phyloP scores from a whole-genome alignment of 2,329 filamentous ascomycete genomes.

The Aspergillus costaricaensis region DNA sequence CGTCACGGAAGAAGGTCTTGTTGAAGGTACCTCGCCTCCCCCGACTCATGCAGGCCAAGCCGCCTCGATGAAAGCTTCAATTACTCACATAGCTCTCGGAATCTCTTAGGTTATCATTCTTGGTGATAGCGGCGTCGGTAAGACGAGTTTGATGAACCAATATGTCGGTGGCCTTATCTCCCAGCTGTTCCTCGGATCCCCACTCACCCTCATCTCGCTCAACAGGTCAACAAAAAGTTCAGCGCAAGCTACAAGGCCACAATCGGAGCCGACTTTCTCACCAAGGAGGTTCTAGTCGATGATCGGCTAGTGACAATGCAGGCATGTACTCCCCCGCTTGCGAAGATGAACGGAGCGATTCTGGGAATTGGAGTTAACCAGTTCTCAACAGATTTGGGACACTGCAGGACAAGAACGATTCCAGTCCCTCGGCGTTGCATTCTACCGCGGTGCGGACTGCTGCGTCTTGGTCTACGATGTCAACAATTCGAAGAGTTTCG shows the following conservation, averaged over 20 bases:
- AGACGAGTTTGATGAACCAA: constrained; percentile 99
- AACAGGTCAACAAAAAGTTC: constrained; percentile 99
- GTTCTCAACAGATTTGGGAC: constrained; percentile 76
- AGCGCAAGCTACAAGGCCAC: constrained; percentile 99
- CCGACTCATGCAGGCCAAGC: neutral
- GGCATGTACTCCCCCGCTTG: constrained; percentile 52
- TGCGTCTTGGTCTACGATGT: constrained; percentile 98
- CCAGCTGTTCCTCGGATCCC: constrained; percentile 1
- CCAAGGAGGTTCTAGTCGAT: constrained; percentile 95
- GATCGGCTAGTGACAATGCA: constrained; percentile 98
- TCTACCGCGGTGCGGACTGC: constrained; percentile 96
- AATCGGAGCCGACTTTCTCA: constrained; percentile 97
- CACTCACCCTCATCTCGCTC: constrained; percentile 18
- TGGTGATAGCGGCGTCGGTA: constrained; percentile 97
- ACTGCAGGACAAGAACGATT: constrained; percentile 97
- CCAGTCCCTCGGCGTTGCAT: constrained; percentile 93
- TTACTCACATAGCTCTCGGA: constrained; percentile 15
- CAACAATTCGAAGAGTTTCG: constrained; percentile 99
- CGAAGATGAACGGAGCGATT: neutral
- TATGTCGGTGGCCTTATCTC: constrained; percentile 69
- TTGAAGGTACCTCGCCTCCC: constrained; percentile 65
- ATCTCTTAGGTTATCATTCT: constrained; percentile 86
- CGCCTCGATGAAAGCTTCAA: neutral
- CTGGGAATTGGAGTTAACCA: constrained; percentile 8
- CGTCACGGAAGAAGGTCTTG: constrained; percentile 85